Base-by-base conservation (phyloP, 305 asterid genomes). In the Euphrasia arctica region DNA sequence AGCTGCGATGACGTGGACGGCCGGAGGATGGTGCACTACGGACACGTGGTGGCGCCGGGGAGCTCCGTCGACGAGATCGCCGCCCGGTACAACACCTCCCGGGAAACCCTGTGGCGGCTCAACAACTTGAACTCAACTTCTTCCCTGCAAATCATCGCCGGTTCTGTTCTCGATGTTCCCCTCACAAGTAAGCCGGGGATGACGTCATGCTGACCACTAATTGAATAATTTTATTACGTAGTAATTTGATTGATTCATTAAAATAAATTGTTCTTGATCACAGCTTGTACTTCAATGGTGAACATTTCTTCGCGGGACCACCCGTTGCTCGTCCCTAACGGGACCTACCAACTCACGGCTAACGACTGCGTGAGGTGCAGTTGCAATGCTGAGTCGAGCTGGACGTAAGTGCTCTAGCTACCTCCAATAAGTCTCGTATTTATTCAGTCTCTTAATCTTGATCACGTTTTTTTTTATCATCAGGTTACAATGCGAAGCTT, bases 1-100 rank as follows among this genome's bases (percentile, higher is more conserved):
- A 88, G 98, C 82, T 91, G 98, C 68, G 95, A 84, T 48, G 77
- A 68, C 7, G 84, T 79, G 27, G 90, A 74, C 12, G 94, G 88
- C 0, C 69, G 57, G 76, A 61, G 14, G 74, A 94, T 86, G 72
- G 86, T 91, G 68, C 98, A 91, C 77, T 91, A 91, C 42, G 98
- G 94, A 5, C 81, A 75, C 51, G 22, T 75, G 79, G 95, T 86
- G 78, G 71, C 78, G 5, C 0, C n/a, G 5, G 88, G 80, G 8
- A 83, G 82, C 74, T 51, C 82, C 7, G 72, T 83, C 12, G 85
- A 67, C 43, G 90, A 65, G 60, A 91, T 91, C 25, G 91, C 94
- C 0, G 69, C 62, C 54, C 83, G 75, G 74, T 91, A 64, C 60
- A 77, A 81, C 15, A 69, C 80, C 3, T 68, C 90, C 9, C 71